Evolutionary conservation across 2,329 filamentous ascomycete species (phyloP).

Genomic region (Aspergillus neoniger): DNA sequence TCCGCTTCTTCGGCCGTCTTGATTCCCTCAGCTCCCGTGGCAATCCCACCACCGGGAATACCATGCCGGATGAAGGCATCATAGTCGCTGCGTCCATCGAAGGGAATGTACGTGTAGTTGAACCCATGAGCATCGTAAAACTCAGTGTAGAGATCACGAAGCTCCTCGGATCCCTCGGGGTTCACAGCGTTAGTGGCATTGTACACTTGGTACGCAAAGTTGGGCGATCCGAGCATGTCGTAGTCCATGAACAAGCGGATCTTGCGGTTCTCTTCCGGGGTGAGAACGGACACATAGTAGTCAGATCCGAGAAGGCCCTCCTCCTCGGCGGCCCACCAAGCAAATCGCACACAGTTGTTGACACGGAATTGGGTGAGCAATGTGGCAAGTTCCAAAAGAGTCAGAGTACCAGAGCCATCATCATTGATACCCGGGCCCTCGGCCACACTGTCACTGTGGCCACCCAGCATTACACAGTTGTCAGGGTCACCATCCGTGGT

Average conservation of each 20-base stretch:
- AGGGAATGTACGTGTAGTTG: slow-evolving; percentile 71
- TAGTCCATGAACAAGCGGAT: slow-evolving; percentile 70
- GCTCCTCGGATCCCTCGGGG: slow-evolving; percentile 65
- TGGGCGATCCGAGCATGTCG: slow-evolving; percentile 67
- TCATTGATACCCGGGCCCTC: slow-evolving; percentile 74
- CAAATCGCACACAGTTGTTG: slow-evolving; percentile 68
- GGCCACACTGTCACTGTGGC: slow-evolving; percentile 62
- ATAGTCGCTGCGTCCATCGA: slow-evolving; percentile 79
- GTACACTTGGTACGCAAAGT: slow-evolving; percentile 58
- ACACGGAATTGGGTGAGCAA: slow-evolving; percentile 70
- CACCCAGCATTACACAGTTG: slow-evolving; percentile 61
- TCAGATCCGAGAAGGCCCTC: slow-evolving; percentile 62
- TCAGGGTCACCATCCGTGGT: slow-evolving; percentile 59
- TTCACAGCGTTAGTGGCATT: slow-evolving; percentile 58
- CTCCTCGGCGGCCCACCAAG: slow-evolving; percentile 65
- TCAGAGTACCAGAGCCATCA: slow-evolving; percentile 68
- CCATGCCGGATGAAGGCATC: slow-evolving; percentile 72
- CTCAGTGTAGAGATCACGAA: slow-evolving; percentile 66
- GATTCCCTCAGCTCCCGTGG: slow-evolving; percentile 73
- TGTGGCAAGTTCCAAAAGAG: slow-evolving; percentile 60
- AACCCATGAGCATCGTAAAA: slow-evolving; percentile 66
- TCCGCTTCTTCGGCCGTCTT: slow-evolving; percentile 68
- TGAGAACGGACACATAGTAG: slow-evolving; percentile 56
- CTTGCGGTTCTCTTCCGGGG: slow-evolving; percentile 54
- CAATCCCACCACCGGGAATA: slow-evolving; percentile 73